Conservation (phyloP, 148 eudicot genomes). For the Rhododendron simsii region DNA sequence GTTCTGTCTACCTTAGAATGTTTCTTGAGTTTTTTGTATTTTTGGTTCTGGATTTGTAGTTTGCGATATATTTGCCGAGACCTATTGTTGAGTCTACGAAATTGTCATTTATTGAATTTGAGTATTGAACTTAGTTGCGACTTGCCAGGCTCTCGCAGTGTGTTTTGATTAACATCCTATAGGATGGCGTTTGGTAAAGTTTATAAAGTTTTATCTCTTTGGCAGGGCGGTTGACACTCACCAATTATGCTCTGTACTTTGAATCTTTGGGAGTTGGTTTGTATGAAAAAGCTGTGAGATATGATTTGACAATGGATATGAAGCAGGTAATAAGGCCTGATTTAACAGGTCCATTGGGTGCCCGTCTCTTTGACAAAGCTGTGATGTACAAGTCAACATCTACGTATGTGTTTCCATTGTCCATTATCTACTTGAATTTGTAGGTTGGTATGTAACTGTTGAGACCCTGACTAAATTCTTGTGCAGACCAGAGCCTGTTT, state of each 20-base stretch:
- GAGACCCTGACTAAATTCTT: conserved; percentile 15
- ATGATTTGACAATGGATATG: conserved; percentile 66
- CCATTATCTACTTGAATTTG: conserved; percentile 1
- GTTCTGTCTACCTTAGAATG: neutral
- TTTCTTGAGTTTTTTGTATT: neutral
- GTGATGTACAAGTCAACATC: conserved; percentile 76
- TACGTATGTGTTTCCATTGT: conserved; percentile 40
- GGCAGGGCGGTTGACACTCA: conserved; percentile 76
- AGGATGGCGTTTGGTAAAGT: neutral
- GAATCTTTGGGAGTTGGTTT: conserved; percentile 79
- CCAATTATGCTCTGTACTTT: conserved; percentile 69
- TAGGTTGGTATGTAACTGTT: neutral
- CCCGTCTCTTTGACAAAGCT: conserved; percentile 90
- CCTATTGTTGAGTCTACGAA: neutral
- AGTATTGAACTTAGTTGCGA: neutral
- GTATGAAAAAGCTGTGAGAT: conserved; percentile 74
- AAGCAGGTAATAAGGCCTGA: conserved; percentile 86
- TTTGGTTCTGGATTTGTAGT: neutral
- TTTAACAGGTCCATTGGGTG: conserved; percentile 88
- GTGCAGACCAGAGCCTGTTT: conserved; percentile 71
- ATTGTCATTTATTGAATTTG: neutral
- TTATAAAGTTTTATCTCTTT: neutral
- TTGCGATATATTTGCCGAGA: neutral
- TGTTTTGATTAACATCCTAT: neutral
- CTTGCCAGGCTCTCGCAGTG: neutral